Base-by-base conservation (phyloP, 768 basidiomycete species). In the Hericium rajendrae region DNA sequence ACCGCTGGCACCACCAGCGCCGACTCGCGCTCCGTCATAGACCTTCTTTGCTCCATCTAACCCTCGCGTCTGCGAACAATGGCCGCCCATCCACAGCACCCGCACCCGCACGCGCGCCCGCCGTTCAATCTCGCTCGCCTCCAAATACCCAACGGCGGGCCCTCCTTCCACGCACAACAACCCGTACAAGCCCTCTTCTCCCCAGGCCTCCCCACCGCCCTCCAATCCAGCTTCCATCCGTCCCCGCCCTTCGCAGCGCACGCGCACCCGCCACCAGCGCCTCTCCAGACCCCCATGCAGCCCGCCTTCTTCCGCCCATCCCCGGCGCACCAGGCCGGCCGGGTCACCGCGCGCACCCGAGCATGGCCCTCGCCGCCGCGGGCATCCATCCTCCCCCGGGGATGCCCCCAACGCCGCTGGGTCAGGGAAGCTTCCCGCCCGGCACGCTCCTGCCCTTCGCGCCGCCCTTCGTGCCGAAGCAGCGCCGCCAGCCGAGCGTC, bases 251-350 rank as follows among this genome's bases (percentile, higher is more conserved):
- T 78, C 60, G 79, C 79, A 38, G 57, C 76, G 58, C 41, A 67
- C 38, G 53, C 72, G 56, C 62, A 10, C 20, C 43, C 43, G 2
- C 32, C 32, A 32, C 32, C 32, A 6, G n/a, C n/a, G 20, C 6
- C 79, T 51, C 71, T 88, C 53, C 87, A 86, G 66, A 88, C 86
- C 4, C 88, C 87, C 48, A 82, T 89, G 75, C 88, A 89, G 66
- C 68, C 80, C 18, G 86, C 83, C 70, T 87, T 86, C 59, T 72
- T 74, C 38, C 71, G 1, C 76, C 73, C 38, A 77, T 76, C 5
- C 78, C 79, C 24, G 72, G 70, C 26, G 74, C 76, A 1, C 83
- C 83, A 1, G 73, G 69, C 49, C 79, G 81, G 41, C 83, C 83
- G 0, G 66, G 65, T 57, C 84, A 86, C 58, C 79, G 83, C 59